Percentiles rank a stretch among this genome's conserved stretches.
Evolutionary conservation across 2,329 filamentous ascomycete genomes (phyloP).

Genomic region (Fusarium staphyleae): DNA sequence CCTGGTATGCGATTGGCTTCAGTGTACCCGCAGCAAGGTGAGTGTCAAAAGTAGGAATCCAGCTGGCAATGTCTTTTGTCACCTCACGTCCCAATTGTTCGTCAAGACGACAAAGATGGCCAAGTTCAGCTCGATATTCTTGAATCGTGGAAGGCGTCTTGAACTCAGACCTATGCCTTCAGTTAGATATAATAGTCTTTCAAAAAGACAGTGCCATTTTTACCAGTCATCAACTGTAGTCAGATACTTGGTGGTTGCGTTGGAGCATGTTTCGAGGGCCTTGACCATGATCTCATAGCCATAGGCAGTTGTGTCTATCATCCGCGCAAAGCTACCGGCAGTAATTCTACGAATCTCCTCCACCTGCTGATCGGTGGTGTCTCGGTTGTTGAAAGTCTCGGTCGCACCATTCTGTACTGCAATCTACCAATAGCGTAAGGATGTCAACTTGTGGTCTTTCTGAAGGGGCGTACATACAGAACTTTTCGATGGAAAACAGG

Average conservation of each 20-base stretch:
- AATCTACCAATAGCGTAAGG: conserved; percentile 25
- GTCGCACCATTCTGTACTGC: conserved; percentile 42
- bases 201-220: neutral
- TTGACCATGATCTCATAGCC: conserved; percentile 42
- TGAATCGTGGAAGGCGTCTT: conserved; percentile 33
- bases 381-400: conserved; percentile 45
- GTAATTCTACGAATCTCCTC: conserved; percentile 44
- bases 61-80: conserved; percentile 17
- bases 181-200: neutral
- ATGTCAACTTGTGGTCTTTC: neutral
- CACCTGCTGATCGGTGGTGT: conserved; percentile 42
- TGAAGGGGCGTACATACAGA: conserved; percentile 19
- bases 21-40: conserved; percentile 36
- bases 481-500: conserved; percentile 44
- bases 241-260: conserved; percentile 41
- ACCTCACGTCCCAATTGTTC: conserved; percentile 23
- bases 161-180: conserved; percentile 32
- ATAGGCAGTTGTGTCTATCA: conserved; percentile 46
- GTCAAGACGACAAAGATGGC: conserved; percentile 34
- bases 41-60: conserved; percentile 34
- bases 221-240: conserved; percentile 48
- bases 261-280: conserved; percentile 40
- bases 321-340: conserved; percentile 43
- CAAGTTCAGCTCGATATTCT: conserved; percentile 39
- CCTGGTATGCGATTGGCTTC: conserved; percentile 35